Evolutionary conservation across 73 alveolate genomes (phyloP), one percentile per base, ranked within the genome.

Genomic region (Paramecium pentaurelia): DNA sequence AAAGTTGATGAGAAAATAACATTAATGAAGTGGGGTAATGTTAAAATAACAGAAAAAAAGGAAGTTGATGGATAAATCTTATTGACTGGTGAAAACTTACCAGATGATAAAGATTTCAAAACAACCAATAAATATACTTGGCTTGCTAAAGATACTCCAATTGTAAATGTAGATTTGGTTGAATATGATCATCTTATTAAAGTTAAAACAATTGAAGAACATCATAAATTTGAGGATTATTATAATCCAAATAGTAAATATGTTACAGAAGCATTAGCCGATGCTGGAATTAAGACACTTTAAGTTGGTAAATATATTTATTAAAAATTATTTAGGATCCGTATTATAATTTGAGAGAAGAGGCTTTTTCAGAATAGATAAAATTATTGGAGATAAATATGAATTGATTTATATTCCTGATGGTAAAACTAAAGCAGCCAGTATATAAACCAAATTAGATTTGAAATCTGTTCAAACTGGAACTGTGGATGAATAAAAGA

Each of bases 131-230:
- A 96, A 90, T 88, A 96, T 42, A 96, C 97, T 64, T 98, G 99
- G 99, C 95, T 98, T 12, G 95, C 98, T 18, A 97, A 94, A 18
- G 70, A 89, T 80, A 60, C 77, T 36, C 85, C 92, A 37, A 71
- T 75, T 49, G 95, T 97, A 14, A 93, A 93, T 80, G 96, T 96
- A 8, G 94, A 91, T n/a, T 77, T 97, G 86, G 96, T 96, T 59
- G 99, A 98, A 94, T 98, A 80, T 90, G 99, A 96, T 64, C 99
- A 95, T 92, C 80, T 98, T 64, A 97, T 98, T 68, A 95, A 92
- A 34, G 98, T 95, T 88, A 84, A 96, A 90, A 96, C 96, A 93
- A 54, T 97, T 60, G 99, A 97, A 94, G 98, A 98, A 83, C 86
- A 95, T 44, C 98, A 95, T 86, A 94, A 95, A 37, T 93, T 97